Conservation (phyloP, 2,329 filamentous ascomycete species). For the Dactylellina haptotyla region DNA sequence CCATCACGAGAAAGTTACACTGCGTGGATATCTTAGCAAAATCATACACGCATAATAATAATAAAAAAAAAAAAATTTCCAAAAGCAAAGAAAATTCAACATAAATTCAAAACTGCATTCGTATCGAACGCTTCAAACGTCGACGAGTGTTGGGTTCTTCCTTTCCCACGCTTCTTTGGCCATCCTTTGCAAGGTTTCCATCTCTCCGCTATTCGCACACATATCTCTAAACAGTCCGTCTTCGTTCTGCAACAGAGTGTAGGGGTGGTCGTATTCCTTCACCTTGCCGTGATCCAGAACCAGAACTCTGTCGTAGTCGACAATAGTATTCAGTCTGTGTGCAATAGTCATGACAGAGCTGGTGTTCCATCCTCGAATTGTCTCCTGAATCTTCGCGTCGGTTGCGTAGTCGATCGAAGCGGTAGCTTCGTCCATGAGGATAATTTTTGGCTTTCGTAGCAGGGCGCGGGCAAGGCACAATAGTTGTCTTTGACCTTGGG, state of each 20-base stretch:
- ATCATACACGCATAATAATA: not conserved
- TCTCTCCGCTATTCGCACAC: slow-evolving; percentile 58
- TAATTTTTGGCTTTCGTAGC: slow-evolving; percentile 86
- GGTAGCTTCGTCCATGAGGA: slow-evolving; percentile 99
- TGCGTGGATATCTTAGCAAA: not conserved
- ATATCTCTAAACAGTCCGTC: slow-evolving; percentile 68
- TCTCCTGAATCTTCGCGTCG: slow-evolving; percentile 94
- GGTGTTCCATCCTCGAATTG: slow-evolving; percentile 84
- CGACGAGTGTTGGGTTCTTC: slow-evolving; percentile 43
- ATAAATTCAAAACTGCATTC: not conserved
- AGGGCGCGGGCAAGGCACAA: slow-evolving; percentile 92
- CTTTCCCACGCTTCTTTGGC: slow-evolving; percentile 57
- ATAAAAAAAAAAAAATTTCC: not conserved
- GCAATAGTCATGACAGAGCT: slow-evolving; percentile 97
- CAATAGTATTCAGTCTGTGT: slow-evolving; percentile 93
- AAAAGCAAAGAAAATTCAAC: not conserved
- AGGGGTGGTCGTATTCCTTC: slow-evolving; percentile 90
- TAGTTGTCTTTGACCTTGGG: slow-evolving; percentile 93
- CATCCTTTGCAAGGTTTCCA: slow-evolving; percentile 56
- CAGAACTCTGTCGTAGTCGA: slow-evolving; percentile 96
- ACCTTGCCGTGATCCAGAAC: slow-evolving; percentile 90
- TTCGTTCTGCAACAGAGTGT: slow-evolving; percentile 77
- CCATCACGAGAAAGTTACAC: not conserved
- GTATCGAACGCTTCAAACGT: slow-evolving; percentile 29
- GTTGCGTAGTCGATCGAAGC: slow-evolving; percentile 97